Conservation (phyloP, 2,329 filamentous ascomycete species). For the Sordariomycetes sp. region DNA sequence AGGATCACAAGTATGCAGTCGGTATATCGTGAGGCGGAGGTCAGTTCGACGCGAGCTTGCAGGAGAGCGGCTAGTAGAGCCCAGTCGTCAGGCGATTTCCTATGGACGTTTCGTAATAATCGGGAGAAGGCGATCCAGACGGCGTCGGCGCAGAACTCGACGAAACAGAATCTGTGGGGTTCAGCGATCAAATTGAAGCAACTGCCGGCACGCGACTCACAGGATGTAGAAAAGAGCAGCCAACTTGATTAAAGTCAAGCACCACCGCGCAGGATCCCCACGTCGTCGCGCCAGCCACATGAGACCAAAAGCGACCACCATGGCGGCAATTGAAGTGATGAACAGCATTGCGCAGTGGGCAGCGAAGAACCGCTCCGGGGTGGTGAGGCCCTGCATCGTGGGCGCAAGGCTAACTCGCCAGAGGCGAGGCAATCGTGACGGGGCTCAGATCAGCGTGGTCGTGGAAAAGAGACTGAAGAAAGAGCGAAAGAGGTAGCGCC, state of each 20-base stretch:
- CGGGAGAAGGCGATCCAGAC: constrained; percentile 7
- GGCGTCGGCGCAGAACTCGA: constrained; percentile 8
- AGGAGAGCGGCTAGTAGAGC: constrained; percentile 1
- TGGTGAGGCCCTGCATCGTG: not conserved
- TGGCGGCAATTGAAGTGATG: constrained; percentile 8
- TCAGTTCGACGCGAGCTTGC: constrained; percentile 4
- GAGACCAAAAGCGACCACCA: constrained; percentile 12
- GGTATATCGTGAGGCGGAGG: constrained; percentile 2
- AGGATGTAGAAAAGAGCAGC: constrained; percentile 12
- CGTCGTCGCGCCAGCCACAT: constrained; percentile 11
- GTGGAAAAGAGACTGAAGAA: no score
- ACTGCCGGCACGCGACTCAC: constrained; percentile 9
- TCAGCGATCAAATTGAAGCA: not conserved
- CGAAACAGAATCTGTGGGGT: constrained; percentile 10
- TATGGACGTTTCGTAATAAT: not conserved
- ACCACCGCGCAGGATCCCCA: constrained; percentile 13
- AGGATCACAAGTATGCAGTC: constrained; percentile 10
- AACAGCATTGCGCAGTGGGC: constrained; percentile 8
- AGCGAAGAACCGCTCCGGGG: constrained; percentile 6
- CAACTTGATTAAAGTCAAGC: constrained; percentile 13
- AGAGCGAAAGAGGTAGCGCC: no score
- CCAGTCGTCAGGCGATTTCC: not conserved
- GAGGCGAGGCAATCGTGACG: not conserved
- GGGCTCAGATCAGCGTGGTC: no score
- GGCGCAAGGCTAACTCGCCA: not conserved